Base-by-base conservation (phyloP, 106 monocot genomes). In the Acorus calamus region DNA sequence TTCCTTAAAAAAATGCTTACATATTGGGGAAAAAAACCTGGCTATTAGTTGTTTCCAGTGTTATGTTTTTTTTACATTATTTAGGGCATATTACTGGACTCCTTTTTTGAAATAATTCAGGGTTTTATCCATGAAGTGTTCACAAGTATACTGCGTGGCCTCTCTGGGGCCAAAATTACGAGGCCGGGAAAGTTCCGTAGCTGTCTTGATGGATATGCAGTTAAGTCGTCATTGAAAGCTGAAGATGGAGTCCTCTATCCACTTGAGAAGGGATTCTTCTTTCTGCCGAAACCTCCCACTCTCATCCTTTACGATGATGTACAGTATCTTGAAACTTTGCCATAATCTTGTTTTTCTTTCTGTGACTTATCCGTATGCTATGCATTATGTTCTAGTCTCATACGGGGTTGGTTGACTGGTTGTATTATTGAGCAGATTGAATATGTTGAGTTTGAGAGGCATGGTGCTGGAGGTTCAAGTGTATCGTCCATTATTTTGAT, bases 251-350 rank as follows among this genome's bases (percentile, higher is more conserved):
- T 99, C 44, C 48, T 99, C 10, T 99, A 99, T 78, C 98, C 98
- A 4, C 92, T 99, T 68, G 98, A 99, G 65, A 99, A 92, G 74
- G 80, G 92, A 47, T 99, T 99, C 73, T 99, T 99, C 83, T 99
- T 99, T 74, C 67, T 99, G 41, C 98, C 98, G 41, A 99, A 84
- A 54, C 98, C 98, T 60, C 98, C 98, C 7, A 99, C 98, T 60
- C 98, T 99, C 66, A 92, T 99, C 50, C 92, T 99, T 55, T 88
- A 99, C 76, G 98, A 99, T 50, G 98, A 99, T 85, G 98, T 92
- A 83, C 11, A 7, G 44, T 44, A 3, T 61, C 2, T 41, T 6
- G 5, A 44, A 8, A 59, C 44, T 56, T 28, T 28, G 28, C 28
- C 28, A 28, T 28, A 28, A 28, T 28, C 28, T 28, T 28, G 28